phyloP scores from a whole-genome alignment of 768 basidiomycete genomes.

The Mrakia blollopis region DNA sequence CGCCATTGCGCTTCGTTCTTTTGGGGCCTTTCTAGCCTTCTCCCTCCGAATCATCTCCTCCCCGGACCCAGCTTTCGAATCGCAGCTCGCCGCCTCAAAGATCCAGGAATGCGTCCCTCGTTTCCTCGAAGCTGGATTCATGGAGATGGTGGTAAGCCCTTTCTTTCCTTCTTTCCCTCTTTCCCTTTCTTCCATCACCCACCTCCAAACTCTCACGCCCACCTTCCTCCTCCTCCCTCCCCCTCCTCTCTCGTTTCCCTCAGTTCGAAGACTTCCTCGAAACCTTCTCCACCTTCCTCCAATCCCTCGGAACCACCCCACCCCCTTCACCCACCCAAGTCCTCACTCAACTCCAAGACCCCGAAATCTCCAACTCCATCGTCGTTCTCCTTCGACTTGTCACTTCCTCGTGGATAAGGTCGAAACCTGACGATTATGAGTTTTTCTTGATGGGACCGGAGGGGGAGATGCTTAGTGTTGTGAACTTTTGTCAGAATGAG shows the following conservation, averaged over 20 bases:
- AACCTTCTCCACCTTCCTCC: slow-evolving; percentile 55
- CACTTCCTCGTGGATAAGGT: slow-evolving; percentile 75
- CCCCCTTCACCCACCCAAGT: slow-evolving; percentile 33
- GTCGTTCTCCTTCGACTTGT: slow-evolving; percentile 69
- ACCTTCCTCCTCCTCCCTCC: background rate
- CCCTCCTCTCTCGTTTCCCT: background rate
- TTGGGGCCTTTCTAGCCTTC: slow-evolving; percentile 53
- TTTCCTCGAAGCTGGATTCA: slow-evolving; percentile 59
- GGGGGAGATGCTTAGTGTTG: slow-evolving; percentile 55
- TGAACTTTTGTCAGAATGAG: slow-evolving; percentile 67
- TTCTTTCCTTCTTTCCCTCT: slow-evolving; percentile 18
- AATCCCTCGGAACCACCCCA: slow-evolving; percentile 35
- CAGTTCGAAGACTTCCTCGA: slow-evolving; percentile 62
- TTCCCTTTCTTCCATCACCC: background rate
- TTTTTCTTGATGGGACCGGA: slow-evolving; percentile 76
- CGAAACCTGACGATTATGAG: slow-evolving; percentile 57
- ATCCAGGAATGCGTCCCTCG: slow-evolving; percentile 52
- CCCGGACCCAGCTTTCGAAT: slow-evolving; percentile 50
- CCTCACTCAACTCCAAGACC: slow-evolving; percentile 40
- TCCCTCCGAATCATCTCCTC: slow-evolving; percentile 61
- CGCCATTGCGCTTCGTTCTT: slow-evolving; percentile 51
- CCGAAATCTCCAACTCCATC: slow-evolving; percentile 42
- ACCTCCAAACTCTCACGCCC: too few species aligned
- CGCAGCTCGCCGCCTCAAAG: slow-evolving; percentile 53
- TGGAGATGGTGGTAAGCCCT: slow-evolving; percentile 59